phyloP scores from a whole-genome alignment of 139 green algal genomes.

The Micractinium sp. region DNA sequence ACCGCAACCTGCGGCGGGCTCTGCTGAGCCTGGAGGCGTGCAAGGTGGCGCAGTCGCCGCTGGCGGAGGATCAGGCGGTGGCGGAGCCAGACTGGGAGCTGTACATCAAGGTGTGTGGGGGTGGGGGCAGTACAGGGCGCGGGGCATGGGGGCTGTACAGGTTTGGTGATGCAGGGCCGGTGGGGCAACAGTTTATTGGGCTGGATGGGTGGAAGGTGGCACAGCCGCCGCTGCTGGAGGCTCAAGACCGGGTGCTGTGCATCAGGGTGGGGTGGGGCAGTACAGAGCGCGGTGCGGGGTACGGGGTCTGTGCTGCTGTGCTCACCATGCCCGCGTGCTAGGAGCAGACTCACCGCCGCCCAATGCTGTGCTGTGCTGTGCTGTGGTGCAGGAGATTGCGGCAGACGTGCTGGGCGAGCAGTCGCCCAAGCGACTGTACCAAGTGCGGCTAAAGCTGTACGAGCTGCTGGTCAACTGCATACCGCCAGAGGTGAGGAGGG shows the following conservation, averaged over 20 bases:
- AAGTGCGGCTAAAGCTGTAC: constrained; percentile 92
- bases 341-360: too few species aligned
- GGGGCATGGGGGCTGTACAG: too few species aligned
- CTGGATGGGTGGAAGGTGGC: too few species aligned
- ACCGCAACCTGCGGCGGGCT: constrained; percentile 90
- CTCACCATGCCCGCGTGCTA: too few species aligned
- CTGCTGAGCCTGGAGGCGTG: constrained; percentile 91
- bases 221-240: background rate
- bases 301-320: too few species aligned
- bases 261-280: background rate
- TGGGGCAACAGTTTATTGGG: too few species aligned
- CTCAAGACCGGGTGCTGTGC: background rate
- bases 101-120: constrained; percentile 81
- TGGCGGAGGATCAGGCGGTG: constrained; percentile 64
- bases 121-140: too few species aligned
- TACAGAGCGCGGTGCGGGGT: too few species aligned
- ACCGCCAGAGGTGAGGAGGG: constrained; percentile 77
- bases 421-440: constrained; percentile 83
- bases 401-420: constrained; percentile 92
- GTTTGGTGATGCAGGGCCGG: too few species aligned
- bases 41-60: constrained; percentile 70
- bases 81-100: constrained; percentile 92
- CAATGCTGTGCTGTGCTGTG: too few species aligned
- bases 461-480: constrained; percentile 98
- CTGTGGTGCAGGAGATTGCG: constrained; percentile 68